Conservation (phyloP, 139 green algal genomes). For the Asterochloris erici region DNA sequence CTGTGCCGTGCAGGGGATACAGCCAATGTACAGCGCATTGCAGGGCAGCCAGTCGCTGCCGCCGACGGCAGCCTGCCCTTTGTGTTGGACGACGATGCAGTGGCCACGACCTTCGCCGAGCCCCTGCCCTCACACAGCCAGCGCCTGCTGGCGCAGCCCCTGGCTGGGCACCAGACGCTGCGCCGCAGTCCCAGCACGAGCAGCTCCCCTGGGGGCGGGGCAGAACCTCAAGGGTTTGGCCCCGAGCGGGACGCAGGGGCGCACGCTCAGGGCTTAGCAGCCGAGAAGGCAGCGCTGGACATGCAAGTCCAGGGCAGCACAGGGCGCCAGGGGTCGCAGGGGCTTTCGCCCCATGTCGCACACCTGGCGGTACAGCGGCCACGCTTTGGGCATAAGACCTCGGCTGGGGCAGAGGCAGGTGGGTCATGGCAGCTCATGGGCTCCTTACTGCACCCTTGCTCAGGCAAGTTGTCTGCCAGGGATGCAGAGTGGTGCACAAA, state of each 20-base stretch:
- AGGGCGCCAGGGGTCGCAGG: not conserved
- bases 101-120: not conserved
- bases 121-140: not conserved
- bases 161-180: not conserved
- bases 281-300: no score
- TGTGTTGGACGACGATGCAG: constrained; percentile 23
- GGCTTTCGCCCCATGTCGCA: not conserved
- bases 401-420: constrained; percentile 8
- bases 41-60: constrained; percentile 4
- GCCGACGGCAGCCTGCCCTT: constrained; percentile 16
- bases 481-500: not conserved
- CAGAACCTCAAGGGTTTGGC: no score
- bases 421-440: no score
- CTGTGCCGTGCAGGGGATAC: not conserved
- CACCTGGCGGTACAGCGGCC: not conserved
- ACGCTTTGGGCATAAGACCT: constrained; percentile 7
- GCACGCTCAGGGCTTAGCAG: no score
- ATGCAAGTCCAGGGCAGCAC: not conserved
- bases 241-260: no score
- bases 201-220: no score
- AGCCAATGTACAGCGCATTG: constrained; percentile 9
- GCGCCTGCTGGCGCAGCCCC: not conserved
- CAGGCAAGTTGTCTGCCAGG: not conserved
- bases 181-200: no score
- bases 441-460: not conserved